phyloP scores from a whole-genome alignment of 495 filamentous ascomycete species.

The Neurospora sp. region DNA sequence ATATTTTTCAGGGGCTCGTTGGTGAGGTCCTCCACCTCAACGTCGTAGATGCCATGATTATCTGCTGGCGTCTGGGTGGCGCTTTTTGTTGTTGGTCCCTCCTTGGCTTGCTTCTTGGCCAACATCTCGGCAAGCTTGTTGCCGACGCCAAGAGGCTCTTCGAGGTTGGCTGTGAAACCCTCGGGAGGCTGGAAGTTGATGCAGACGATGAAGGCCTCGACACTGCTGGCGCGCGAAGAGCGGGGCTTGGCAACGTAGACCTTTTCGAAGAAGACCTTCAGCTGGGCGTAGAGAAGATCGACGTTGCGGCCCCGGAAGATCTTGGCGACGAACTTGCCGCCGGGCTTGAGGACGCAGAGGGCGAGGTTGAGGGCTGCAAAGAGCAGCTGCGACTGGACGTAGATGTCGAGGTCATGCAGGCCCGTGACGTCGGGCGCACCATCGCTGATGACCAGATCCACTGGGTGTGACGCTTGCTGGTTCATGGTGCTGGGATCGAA shows the following conservation, averaged over 20 bases:
- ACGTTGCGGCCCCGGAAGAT: conserved; percentile 93
- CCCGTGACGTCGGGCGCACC: conserved; percentile 96
- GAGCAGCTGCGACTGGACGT: conserved; percentile 90
- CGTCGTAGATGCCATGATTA: conserved; percentile 52
- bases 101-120: conserved; percentile 3
- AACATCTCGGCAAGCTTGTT: conserved; percentile 39
- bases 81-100: neutral
- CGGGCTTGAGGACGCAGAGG: conserved; percentile 79
- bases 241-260: conserved; percentile 90
- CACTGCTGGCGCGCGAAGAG: conserved; percentile 83
- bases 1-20: conserved; percentile 33
- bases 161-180: conserved; percentile 55
- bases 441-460: conserved; percentile 88
- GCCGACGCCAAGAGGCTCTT: conserved; percentile 53
- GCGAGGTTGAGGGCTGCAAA: conserved; percentile 89
- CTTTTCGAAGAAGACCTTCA: conserved; percentile 78
- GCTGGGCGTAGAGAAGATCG: conserved; percentile 82
- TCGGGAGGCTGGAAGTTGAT: conserved; percentile 63
- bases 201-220: conserved; percentile 95
- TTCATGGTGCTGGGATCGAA: conserved; percentile 44
- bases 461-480: conserved; percentile 52
- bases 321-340: conserved; percentile 94
- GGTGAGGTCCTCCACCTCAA: conserved; percentile 40
- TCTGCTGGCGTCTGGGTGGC: conserved; percentile 13
- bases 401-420: conserved; percentile 93